Base-by-base conservation (phyloP, 208 protist species). In the Strigomonas culicis region DNA sequence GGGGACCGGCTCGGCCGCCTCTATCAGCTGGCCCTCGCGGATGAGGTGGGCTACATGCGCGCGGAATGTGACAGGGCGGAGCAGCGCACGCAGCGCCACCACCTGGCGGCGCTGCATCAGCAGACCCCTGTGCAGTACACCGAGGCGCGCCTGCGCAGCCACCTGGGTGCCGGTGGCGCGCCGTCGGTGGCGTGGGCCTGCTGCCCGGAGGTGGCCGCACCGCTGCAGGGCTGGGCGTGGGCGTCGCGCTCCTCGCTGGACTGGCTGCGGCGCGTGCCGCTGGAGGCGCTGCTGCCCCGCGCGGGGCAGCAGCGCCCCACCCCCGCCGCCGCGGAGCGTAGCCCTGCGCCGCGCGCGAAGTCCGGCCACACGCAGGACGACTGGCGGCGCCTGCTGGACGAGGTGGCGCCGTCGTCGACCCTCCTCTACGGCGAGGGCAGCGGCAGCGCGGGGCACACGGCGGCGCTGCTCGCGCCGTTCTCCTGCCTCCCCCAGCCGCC, bases 1-100 rank as follows among this genome's bases (percentile, higher is more conserved):
- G 87, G 87, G 0, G 87, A 93, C 52, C 68, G 34, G 17, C 72
- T 93, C 19, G 87, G 87, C 22, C 89, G 90, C 62, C 60, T 93
- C 1, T 91, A 91, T 61, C 83, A 89, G 69, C 67, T 93, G 39
- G 69, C 59, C 36, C 71, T 90, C 8, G 51, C 81, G 32, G 63
- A 60, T 25, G 68, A 68, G 22, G 62, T 61, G 8, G 39, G 13
- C 11, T 15, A 44, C 39, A 44, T 44, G 39, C 39, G 19, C 8
- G 19, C 11, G 11, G 39, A 44, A 15, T 19, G 39, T 15, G 19
- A 19, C 39, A 19, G 3, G 8, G 39, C 8, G 39, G 39, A 44
- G 39, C 39, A 44, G 39, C 39, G 39, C 39, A 44, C 39, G 39
- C 39, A 44, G 39, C 39, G 39, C 11, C 7, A 31, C 53, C 34